Percentiles rank a stretch among this genome's conserved stretches.
phyloP scores from a whole-genome alignment of 768 basidiomycete genomes.

The Hypholoma sublateritium region DNA sequence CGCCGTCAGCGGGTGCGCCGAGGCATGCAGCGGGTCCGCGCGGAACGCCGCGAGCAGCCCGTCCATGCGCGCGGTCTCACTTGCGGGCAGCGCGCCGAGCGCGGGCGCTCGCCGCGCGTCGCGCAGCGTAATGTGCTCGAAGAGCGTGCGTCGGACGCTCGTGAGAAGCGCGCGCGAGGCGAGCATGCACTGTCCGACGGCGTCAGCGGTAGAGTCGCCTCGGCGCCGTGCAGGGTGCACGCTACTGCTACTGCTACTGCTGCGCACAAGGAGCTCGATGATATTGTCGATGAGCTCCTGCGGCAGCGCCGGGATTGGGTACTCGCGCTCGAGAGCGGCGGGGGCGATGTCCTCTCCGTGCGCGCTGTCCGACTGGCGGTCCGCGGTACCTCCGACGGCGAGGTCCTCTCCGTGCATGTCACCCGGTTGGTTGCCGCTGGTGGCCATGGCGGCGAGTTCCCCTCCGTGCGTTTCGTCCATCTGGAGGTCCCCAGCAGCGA shows the following conservation, averaged over 20 bases:
- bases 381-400: too few species aligned
- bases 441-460: too few species aligned
- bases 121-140: slow-evolving; percentile 6
- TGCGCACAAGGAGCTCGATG: slow-evolving; percentile 3
- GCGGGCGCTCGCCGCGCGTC: slow-evolving; percentile 3
- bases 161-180: slow-evolving; percentile 5
- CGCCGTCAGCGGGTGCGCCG: slow-evolving; percentile 1
- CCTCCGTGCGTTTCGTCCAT: not conserved
- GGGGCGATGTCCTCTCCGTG: not conserved
- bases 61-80: slow-evolving; percentile 9
- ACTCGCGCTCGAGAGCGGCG: not conserved
- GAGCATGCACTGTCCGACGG: slow-evolving; percentile 3
- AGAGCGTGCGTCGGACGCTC: slow-evolving; percentile 5
- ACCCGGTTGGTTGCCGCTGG: too few species aligned
- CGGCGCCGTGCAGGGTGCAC: not conserved
- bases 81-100: not conserved
- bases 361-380: too few species aligned
- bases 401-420: too few species aligned
- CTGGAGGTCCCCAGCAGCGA: too few species aligned
- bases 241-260: not conserved
- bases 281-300: slow-evolving; percentile 3
- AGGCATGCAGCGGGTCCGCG: not conserved
- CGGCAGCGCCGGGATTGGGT: not conserved
- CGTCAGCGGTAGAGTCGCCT: not conserved
- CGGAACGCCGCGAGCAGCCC: slow-evolving; percentile 4